Percentiles rank a stretch among this genome's conserved stretches.
Evolutionary conservation across 805 yeast species (phyloP).

Genomic region (Saccharomycopsis sp.): DNA sequence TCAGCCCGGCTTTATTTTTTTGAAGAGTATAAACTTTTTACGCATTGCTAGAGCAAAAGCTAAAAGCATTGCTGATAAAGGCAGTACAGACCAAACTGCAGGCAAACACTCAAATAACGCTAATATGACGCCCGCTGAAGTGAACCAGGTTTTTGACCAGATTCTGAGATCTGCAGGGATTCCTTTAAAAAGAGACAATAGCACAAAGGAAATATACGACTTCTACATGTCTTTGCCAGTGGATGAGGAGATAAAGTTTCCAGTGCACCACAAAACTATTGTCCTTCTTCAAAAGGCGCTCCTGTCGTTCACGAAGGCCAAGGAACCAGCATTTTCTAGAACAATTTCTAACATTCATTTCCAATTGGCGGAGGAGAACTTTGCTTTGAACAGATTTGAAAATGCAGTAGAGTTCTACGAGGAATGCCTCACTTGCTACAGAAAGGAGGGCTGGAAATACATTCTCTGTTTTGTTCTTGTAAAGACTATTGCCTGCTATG

Average conservation of each 20-base stretch:
- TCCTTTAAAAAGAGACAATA: background rate
- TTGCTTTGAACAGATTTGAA: conserved; percentile 28
- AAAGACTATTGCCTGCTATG: conserved; percentile 35
- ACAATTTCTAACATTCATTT: conserved; percentile 38
- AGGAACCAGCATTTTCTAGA: conserved; percentile 31
- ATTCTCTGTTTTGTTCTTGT: conserved; percentile 30
- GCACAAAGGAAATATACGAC: conserved; percentile 21
- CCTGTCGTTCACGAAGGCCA: conserved; percentile 13
- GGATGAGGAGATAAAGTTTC: conserved; percentile 22
- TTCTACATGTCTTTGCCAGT: conserved; percentile 26
- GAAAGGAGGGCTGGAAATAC: conserved; percentile 36
- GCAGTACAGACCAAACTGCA: too few species aligned
- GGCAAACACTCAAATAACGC: too few species aligned
- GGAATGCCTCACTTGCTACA: conserved; percentile 32
- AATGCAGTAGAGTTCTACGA: conserved; percentile 38
- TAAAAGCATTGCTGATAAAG: background rate
- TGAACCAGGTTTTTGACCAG: conserved; percentile 1
- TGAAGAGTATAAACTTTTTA: conserved; percentile 33
- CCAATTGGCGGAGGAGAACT: conserved; percentile 46
- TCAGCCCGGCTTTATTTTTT: conserved; percentile 37
- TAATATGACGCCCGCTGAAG: too few species aligned
- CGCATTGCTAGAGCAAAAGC: conserved; percentile 20
- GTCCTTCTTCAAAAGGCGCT: conserved; percentile 20
- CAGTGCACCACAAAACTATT: conserved; percentile 18
- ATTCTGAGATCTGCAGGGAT: background rate